These are phyloP conservation scores for Malassezia equina DNA, from an alignment of 1,284 basidiomycete genomes.

Conservation along the genomic window DNA sequence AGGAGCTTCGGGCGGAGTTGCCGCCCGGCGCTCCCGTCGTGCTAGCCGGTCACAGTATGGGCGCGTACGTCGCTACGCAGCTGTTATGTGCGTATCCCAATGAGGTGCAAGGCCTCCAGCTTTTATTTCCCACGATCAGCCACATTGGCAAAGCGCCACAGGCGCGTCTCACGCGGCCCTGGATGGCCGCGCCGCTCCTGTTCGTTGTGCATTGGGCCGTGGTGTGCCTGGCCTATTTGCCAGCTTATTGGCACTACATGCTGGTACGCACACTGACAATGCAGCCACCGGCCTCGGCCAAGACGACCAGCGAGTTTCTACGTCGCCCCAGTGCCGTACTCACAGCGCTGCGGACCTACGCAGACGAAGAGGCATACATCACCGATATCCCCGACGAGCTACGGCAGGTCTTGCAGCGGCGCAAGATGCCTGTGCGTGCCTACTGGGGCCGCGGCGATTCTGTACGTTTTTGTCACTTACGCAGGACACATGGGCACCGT, in stretches of 20 bases:
- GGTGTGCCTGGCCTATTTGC: not conserved
- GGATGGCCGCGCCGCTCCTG: not conserved
- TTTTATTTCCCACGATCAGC: constrained; percentile 12
- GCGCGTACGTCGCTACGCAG: constrained; percentile 11
- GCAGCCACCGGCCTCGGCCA: not conserved
- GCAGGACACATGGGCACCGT: constrained; percentile 13
- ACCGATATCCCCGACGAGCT: not conserved
- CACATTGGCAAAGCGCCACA: constrained; percentile 7
- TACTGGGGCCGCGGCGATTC: constrained; percentile 12
- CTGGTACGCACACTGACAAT: not conserved
- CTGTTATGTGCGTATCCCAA: not conserved
- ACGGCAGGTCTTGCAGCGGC: not conserved
- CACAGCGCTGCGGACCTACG: constrained; percentile 6
- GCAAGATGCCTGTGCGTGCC: not conserved
- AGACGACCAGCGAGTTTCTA: not conserved
- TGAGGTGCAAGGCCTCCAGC: constrained; percentile 1
- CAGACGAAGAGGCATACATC: constrained; percentile 8
- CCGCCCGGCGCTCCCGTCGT: not conserved
- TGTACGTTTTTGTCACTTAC: constrained; percentile 1
- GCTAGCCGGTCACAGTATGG: constrained; percentile 14
- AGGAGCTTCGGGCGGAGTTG: not conserved
- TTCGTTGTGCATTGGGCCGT: not conserved
- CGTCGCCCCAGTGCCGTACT: not conserved
- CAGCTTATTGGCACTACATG: not conserved
- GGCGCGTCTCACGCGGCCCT: not conserved